Base-by-base conservation (phyloP, 306 rosid species). In the Hylodesmum podocarpum region DNA sequence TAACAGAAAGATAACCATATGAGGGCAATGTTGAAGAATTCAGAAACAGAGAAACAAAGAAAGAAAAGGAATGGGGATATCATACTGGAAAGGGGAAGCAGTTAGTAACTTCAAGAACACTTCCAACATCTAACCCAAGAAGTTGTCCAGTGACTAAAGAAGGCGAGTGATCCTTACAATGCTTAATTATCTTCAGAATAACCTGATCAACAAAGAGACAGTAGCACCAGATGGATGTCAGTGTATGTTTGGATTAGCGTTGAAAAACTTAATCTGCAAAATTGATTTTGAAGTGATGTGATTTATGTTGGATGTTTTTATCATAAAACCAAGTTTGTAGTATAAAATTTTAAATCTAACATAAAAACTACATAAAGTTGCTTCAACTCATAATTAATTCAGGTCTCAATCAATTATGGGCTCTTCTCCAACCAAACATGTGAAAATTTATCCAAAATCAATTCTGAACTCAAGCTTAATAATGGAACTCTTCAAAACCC, bases 61-160 rank as follows among this genome's bases (percentile, higher is more conserved):
- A 80, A 33, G 3, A 10, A 40, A 54, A 43, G 34, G 21, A 36
- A 58, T 34, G 9, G 65, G 10, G 39, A 72, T 73, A 21, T 14
- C 82, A 24, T 86, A 95, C 97, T 81, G 98, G 98, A 76, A 95
- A 95, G 41, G 98, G 98, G 82, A 95, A 95, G 79, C 97, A 95
- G 77, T 95, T 95, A 8, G 97, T 95, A 70, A 95, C 97, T 95
- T 95, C 98, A 61, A 95, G 98, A 86, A 89, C 93, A 72, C 96
- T 95, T 55, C 98, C 98, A 68, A 95, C 98, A 87, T 95, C 98
- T 70, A 95, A 77, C 41, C 98, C 98, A 74, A 95, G 97, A 80
- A 95, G 98, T 57, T 95, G 98, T 40, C 98, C 98, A 0, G 98
- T 95, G 77, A 95, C 98, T 44, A 92, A 70, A 74, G 97, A 85